A percentile compares a stretch with the other conserved stretches of the same genome.
phyloP scores from a whole-genome alignment of 2,329 filamentous ascomycete genomes.

The Malbranchea cinnamomea region DNA sequence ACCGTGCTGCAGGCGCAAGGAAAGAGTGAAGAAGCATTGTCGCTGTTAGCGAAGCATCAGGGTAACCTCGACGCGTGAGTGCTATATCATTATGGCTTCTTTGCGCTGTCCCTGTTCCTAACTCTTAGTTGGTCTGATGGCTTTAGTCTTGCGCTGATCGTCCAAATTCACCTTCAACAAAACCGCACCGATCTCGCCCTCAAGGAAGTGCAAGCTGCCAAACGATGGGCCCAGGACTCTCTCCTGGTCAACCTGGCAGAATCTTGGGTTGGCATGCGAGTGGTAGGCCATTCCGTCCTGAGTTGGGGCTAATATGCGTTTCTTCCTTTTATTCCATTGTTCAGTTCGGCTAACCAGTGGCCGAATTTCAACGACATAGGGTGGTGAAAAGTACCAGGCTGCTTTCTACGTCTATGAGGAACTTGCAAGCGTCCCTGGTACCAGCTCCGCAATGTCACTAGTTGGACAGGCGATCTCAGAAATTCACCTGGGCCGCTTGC shows the following conservation, averaged over 20 bases:
- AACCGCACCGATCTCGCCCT: slow-evolving; percentile 81
- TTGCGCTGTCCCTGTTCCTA: too few relatives aligned
- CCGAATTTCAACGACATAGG: slow-evolving; percentile 37
- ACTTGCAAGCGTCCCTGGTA: slow-evolving; percentile 72
- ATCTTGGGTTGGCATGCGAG: slow-evolving; percentile 80
- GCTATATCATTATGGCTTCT: too few relatives aligned
- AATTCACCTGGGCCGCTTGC: slow-evolving; percentile 72
- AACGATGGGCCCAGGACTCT: slow-evolving; percentile 90
- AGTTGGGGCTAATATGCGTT: not conserved
- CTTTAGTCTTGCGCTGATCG: slow-evolving; percentile 60
- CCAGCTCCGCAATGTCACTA: slow-evolving; percentile 59
- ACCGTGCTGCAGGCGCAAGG: slow-evolving; percentile 67
- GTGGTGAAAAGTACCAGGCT: slow-evolving; percentile 89
- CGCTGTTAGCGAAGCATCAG: slow-evolving; percentile 66
- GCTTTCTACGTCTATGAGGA: slow-evolving; percentile 98
- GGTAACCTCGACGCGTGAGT: slow-evolving; percentile 64
- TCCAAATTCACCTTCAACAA: slow-evolving; percentile 83
- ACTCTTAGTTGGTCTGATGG: not conserved
- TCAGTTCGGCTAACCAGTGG: too few relatives aligned
- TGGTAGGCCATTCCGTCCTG: slow-evolving; percentile 54
- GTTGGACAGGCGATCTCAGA: slow-evolving; percentile 84
- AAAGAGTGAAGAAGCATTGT: slow-evolving; percentile 71
- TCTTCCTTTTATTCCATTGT: not conserved
- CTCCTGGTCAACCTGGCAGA: slow-evolving; percentile 87
- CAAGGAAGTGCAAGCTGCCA: slow-evolving; percentile 74